A percentile compares a stretch with the other conserved stretches of the same genome.
Evolutionary conservation across 2,329 filamentous ascomycete genomes (phyloP).

Genomic region (Stemphylium lycopersici): DNA sequence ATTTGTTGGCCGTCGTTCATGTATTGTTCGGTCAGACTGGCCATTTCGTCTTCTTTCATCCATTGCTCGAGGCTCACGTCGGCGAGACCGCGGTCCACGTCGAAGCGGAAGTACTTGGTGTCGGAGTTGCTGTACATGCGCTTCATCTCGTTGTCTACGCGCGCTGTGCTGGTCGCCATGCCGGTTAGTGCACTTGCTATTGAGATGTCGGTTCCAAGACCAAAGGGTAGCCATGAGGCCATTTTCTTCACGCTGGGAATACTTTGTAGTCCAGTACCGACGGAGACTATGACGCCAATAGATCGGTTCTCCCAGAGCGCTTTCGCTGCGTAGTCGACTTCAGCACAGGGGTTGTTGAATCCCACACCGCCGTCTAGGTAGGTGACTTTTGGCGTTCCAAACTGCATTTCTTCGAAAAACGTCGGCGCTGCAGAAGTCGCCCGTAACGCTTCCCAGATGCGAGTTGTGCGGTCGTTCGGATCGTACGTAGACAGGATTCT

Average conservation of each 20-base stretch:
- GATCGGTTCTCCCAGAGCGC: conserved; percentile 46
- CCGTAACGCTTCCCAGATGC: conserved; percentile 59
- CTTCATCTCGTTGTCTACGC: conserved; percentile 51
- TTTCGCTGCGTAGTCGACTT: conserved; percentile 58
- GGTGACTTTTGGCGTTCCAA: conserved; percentile 53
- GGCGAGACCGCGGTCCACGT: conserved; percentile 49
- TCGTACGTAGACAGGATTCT: conserved; percentile 48
- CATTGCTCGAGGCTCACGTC: conserved; percentile 49
- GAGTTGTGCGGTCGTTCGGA: conserved; percentile 46
- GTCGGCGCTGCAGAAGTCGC: conserved; percentile 59
- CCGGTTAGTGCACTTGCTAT: conserved; percentile 45
- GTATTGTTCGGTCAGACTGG: conserved; percentile 47
- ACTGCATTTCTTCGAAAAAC: conserved; percentile 60
- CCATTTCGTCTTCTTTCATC: conserved; percentile 52
- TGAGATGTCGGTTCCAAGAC: conserved; percentile 47
- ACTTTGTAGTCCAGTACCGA: conserved; percentile 49
- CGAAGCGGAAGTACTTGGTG: conserved; percentile 49
- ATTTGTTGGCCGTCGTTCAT: conserved; percentile 47
- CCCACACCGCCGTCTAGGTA: conserved; percentile 59
- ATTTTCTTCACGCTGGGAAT: conserved; percentile 47
- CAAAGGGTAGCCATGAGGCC: conserved; percentile 48
- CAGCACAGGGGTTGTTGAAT: conserved; percentile 58
- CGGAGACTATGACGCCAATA: conserved; percentile 49
- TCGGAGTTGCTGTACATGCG: conserved; percentile 47
- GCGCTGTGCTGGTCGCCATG: conserved; percentile 48